Conservation (phyloP, 2,329 filamentous ascomycete species). For the Penicillium sp. region DNA sequence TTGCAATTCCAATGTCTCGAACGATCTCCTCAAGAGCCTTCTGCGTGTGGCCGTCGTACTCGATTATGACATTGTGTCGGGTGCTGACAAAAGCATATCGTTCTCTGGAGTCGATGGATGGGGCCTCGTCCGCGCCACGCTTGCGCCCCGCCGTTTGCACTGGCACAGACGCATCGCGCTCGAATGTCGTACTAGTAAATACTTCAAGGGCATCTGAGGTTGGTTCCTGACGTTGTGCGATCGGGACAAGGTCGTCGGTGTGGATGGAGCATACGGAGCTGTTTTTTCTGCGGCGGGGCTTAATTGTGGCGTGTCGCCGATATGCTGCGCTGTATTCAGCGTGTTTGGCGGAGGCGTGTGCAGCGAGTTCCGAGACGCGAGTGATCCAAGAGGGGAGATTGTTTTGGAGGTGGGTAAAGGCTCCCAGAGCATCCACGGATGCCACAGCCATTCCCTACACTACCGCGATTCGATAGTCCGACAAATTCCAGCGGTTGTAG, state of each 20-base stretch:
- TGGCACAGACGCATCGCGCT: constrained; percentile 10
- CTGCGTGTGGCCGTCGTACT: constrained; percentile 87
- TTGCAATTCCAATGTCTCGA: constrained; percentile 73
- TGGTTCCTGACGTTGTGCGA: constrained; percentile 19
- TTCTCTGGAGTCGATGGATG: constrained; percentile 36
- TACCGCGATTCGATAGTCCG: background rate
- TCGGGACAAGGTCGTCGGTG: constrained; percentile 29
- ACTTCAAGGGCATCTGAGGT: constrained; percentile 9
- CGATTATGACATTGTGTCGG: constrained; percentile 79
- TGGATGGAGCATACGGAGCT: constrained; percentile 47
- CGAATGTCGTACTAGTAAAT: background rate
- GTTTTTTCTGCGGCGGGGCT: constrained; percentile 41
- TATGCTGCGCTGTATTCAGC: constrained; percentile 48
- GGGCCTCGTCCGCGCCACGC: constrained; percentile 35
- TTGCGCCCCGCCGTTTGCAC: constrained; percentile 31
- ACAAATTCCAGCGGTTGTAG: background rate
- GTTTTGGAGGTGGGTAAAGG: constrained; percentile 47
- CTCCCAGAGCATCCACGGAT: constrained; percentile 46
- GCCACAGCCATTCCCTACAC: constrained; percentile 11
- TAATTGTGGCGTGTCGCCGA: constrained; percentile 34
- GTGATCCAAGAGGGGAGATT: constrained; percentile 49
- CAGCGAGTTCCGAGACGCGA: constrained; percentile 44
- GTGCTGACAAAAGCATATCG: constrained; percentile 62
- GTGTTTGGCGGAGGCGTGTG: constrained; percentile 43
- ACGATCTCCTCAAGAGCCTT: constrained; percentile 80